Evolutionary conservation across 768 basidiomycete genomes (phyloP).

Genomic region (Pisolithus orientalis): DNA sequence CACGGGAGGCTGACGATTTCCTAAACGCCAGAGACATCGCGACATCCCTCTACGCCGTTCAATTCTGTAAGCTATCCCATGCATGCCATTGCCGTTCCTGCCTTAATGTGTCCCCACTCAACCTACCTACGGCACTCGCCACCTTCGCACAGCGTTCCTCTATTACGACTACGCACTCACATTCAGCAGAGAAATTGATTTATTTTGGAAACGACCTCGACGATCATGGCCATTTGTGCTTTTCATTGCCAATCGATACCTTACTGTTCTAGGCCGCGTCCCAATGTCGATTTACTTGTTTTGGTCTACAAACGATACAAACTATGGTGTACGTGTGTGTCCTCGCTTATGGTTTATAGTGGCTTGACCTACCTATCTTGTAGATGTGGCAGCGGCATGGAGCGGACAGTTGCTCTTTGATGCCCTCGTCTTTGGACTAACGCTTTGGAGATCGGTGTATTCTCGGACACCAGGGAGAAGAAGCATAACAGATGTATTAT

Average conservation of each 20-base stretch:
- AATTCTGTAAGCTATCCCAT: no score
- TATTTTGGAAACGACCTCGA: conserved; percentile 33
- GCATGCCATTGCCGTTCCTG: neutral
- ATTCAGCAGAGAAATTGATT: conserved; percentile 33
- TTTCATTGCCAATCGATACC: conserved; percentile 38
- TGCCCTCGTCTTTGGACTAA: conserved; percentile 15
- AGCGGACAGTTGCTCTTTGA: conserved; percentile 15
- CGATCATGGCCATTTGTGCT: conserved; percentile 30
- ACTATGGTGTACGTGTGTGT: neutral
- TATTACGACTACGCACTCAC: conserved; percentile 44
- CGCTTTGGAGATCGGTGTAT: conserved; percentile 8
- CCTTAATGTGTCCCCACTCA: neutral
- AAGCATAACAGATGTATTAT: conserved; percentile 7
- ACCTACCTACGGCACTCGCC: no score
- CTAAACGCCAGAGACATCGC: no score
- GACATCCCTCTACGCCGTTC: no score
- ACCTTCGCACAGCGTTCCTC: conserved; percentile 14
- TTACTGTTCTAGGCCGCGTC: conserved; percentile 31
- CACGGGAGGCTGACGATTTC: no score
- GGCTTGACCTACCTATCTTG: neutral
- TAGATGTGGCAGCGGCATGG: conserved; percentile 8
- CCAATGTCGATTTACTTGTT: conserved; percentile 34
- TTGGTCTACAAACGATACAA: conserved; percentile 14
- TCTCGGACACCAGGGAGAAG: conserved; percentile 1
- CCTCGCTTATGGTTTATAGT: no score